Conservation (phyloP, 2,329 filamentous ascomycete species). For the Fusarium sp. region DNA sequence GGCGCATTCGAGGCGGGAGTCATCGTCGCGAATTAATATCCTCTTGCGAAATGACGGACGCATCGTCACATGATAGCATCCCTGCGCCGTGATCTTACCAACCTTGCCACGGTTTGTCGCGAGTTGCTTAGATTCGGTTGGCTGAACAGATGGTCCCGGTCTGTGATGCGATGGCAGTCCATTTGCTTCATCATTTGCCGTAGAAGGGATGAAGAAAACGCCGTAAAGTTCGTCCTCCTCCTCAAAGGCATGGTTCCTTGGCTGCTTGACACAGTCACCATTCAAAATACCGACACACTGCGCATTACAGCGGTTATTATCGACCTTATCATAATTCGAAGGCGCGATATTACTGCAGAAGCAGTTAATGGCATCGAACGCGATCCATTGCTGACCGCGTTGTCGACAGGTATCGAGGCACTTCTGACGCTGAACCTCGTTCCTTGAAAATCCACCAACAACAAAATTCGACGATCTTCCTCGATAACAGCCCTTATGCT, state of each 20-base stretch:
- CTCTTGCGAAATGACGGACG: background rate
- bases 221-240: background rate
- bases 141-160: background rate
- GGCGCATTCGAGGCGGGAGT: background rate
- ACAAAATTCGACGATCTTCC: background rate
- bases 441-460: background rate
- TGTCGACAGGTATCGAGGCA: background rate
- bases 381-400: background rate
- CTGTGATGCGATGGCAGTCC: background rate
- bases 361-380: background rate
- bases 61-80: background rate
- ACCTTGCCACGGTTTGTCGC: background rate
- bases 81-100: background rate
- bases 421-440: background rate
- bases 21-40: rapidly evolving
- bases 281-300: background rate
- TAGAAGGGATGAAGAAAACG: background rate
- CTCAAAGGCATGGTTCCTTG: background rate
- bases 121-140: background rate
- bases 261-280: background rate
- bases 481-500: background rate
- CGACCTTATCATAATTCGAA: background rate
- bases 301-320: background rate
- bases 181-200: background rate
- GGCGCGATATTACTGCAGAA: background rate